phyloP scores from a whole-genome alignment of 257 asterid species.

The Fraxinus excelsior region DNA sequence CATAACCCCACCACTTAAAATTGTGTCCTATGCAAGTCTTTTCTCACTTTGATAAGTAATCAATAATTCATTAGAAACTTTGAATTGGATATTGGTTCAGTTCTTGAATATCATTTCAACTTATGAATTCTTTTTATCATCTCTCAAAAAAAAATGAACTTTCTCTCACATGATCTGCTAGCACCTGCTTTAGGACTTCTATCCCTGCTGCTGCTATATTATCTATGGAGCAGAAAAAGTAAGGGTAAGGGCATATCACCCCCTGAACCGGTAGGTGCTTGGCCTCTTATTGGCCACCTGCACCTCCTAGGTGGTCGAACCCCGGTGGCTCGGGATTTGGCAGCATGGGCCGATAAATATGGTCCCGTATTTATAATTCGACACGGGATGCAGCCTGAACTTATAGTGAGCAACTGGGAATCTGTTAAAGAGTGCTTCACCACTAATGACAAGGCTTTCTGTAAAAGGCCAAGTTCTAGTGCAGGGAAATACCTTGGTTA shows the following conservation, averaged over 20 bases:
- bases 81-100: background rate
- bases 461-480: constrained; percentile 38
- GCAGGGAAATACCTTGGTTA: constrained; percentile 48
- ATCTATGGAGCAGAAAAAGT: constrained; percentile 9
- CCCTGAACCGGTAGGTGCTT: constrained; percentile 51
- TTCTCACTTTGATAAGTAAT: background rate
- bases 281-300: constrained; percentile 70
- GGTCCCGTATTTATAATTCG: constrained; percentile 53
- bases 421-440: constrained; percentile 63
- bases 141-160: constrained; percentile 11
- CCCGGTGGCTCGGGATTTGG: constrained; percentile 28
- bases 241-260: constrained; percentile 11
- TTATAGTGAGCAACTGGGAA: constrained; percentile 51
- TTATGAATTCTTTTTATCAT: background rate
- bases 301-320: constrained; percentile 29
- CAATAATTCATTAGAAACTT: background rate
- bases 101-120: background rate
- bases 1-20: no score
- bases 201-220: constrained; percentile 18
- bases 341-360: constrained; percentile 40
- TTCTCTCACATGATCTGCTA: constrained; percentile 8
- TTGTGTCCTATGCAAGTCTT: background rate
- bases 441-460: constrained; percentile 42
- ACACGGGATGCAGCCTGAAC: constrained; percentile 33
- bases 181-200: constrained; percentile 14